Conservation (phyloP, 176 grass and related monocot species). For the Zizania latifolia region DNA sequence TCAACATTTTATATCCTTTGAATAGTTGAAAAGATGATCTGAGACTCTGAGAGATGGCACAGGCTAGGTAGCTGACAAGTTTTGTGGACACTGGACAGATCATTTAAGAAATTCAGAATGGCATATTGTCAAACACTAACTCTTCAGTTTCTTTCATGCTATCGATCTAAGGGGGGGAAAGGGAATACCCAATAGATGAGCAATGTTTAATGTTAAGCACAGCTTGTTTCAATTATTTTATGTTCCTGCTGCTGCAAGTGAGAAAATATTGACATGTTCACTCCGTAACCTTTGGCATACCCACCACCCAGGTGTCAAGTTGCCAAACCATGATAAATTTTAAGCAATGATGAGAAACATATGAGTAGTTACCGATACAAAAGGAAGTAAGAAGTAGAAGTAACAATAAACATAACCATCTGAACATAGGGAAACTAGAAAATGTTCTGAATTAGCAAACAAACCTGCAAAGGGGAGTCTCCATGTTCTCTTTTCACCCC, state of each 20-base stretch:
- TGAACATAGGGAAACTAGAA: background rate
- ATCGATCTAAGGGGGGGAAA: background rate
- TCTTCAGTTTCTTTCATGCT: background rate
- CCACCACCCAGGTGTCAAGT: background rate
- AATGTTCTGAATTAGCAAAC: background rate
- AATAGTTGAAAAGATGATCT: background rate
- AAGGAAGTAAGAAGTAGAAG: background rate
- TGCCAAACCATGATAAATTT: background rate
- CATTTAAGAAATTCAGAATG: background rate
- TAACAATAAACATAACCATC: background rate
- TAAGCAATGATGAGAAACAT: background rate
- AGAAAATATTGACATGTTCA: background rate
- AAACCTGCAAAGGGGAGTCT: constrained; percentile 73
- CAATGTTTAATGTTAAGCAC: background rate
- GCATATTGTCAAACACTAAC: background rate
- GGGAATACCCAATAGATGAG: background rate
- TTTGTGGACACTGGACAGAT: no score
- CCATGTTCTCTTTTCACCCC: constrained; percentile 67
- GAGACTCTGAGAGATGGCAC: background rate
- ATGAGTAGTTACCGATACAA: background rate
- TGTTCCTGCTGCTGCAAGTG: background rate
- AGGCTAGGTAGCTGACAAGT: background rate
- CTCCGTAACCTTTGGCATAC: background rate
- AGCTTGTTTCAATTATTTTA: background rate
- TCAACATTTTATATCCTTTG: background rate